A percentile compares a stretch with the other conserved stretches of the same genome.
phyloP scores from a whole-genome alignment of 129 eudicot species.

The Deinandra increscens region DNA sequence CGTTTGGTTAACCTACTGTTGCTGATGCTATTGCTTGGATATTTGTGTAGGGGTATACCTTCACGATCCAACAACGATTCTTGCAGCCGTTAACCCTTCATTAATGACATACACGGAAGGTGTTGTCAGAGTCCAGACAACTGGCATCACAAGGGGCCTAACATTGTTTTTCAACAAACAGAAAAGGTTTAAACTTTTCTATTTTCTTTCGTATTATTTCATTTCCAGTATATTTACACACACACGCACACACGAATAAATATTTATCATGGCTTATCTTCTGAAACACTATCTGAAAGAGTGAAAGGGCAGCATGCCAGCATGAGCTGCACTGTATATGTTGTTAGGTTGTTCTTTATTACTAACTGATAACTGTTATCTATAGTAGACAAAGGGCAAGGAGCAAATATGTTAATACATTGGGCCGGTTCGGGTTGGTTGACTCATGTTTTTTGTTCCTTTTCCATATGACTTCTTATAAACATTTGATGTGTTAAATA shows the following conservation, averaged over 20 bases:
- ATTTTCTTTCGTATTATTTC: not conserved
- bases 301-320: too few relatives aligned
- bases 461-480: not conserved
- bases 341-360: not conserved
- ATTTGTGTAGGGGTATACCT: conserved; percentile 75
- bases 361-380: not conserved
- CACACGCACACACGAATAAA: not conserved
- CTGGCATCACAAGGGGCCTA: conserved; percentile 86
- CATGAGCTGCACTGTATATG: not conserved
- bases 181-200: conserved; percentile 55
- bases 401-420: not conserved
- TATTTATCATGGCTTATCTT: not conserved
- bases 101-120: conserved; percentile 81
- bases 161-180: conserved; percentile 82
- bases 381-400: not conserved
- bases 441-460: not conserved
- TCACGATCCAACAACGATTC: conserved; percentile 83
- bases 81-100: conserved; percentile 92
- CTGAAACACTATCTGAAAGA: not conserved
- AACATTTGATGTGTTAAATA: not conserved
- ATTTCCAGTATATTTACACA: not conserved
- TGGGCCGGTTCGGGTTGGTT: not conserved
- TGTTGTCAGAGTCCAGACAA: conserved; percentile 82
- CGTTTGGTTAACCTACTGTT: conserved; percentile 18
- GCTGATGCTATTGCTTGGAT: conserved; percentile 19